These are phyloP conservation scores for Xylaria sp. DNA, from an alignment of 2,329 filamentous ascomycete genomes.

Conservation along the genomic window DNA sequence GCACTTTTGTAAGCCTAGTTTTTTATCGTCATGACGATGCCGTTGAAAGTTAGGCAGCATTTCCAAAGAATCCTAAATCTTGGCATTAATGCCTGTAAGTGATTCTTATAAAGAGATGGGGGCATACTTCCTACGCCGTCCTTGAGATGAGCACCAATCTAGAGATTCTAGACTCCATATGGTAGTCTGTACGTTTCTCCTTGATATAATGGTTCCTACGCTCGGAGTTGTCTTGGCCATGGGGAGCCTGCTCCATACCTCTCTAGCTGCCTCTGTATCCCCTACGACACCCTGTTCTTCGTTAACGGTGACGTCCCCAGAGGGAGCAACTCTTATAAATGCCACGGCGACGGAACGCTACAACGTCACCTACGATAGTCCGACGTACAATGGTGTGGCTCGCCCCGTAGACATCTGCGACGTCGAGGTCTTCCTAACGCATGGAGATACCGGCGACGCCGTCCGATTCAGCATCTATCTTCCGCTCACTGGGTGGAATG, in stretches of 20 bases:
- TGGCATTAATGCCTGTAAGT: slow-evolving; percentile 14
- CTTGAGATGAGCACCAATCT: background rate
- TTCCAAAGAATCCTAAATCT: background rate
- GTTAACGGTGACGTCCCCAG: slow-evolving; percentile 37
- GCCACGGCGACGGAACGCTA: slow-evolving; percentile 40
- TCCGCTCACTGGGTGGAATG: slow-evolving; percentile 42
- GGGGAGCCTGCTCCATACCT: slow-evolving; percentile 20
- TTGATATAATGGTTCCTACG: slow-evolving; percentile 17
- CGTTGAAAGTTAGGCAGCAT: background rate
- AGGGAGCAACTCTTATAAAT: slow-evolving; percentile 39
- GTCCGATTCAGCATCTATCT: slow-evolving; percentile 42
- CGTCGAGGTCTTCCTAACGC: slow-evolving; percentile 42
- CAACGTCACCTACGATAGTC: slow-evolving; percentile 36
- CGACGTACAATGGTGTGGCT: slow-evolving; percentile 38
- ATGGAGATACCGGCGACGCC: slow-evolving; percentile 40
- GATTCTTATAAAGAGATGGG: slow-evolving; percentile 1
- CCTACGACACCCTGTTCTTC: slow-evolving; percentile 32
- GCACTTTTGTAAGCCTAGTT: slow-evolving; percentile 10
- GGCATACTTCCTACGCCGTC: background rate
- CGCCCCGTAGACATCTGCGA: slow-evolving; percentile 41
- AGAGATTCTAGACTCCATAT: background rate
- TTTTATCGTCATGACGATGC: slow-evolving; percentile 1
- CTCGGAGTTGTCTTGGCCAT: slow-evolving; percentile 16
- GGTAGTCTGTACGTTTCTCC: background rate
- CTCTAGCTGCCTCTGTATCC: slow-evolving; percentile 19